Evolutionary conservation across 2,329 filamentous ascomycete genomes (phyloP).

Genomic region (Erysiphe pulchra): DNA sequence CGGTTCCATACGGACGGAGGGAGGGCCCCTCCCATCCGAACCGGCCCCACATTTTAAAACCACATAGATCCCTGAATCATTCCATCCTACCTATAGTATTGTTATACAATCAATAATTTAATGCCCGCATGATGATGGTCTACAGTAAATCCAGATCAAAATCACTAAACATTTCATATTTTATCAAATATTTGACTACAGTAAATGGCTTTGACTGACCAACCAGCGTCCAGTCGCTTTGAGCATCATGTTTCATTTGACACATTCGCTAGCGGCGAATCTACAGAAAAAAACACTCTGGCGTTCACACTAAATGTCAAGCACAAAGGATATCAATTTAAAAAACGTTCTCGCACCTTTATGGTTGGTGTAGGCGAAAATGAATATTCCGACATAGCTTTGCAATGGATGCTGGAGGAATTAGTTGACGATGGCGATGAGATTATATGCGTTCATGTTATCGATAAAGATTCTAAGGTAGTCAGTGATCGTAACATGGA

Average conservation of each 20-base stretch:
- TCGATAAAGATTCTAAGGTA: constrained; percentile 44
- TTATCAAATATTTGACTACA: no score
- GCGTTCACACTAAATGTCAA: constrained; percentile 46
- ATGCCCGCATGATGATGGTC: no score
- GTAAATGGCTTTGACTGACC: constrained; percentile 8
- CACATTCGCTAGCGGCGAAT: constrained; percentile 41
- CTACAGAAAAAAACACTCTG: constrained; percentile 27
- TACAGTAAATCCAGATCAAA: no score
- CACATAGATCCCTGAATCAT: no score
- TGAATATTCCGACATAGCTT: constrained; percentile 47
- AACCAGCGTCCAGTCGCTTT: constrained; percentile 23
- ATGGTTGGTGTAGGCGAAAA: constrained; percentile 50
- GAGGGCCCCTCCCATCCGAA: no score
- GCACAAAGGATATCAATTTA: constrained; percentile 44
- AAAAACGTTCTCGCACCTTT: constrained; percentile 41
- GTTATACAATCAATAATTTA: no score
- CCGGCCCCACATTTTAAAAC: no score
- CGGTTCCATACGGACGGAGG: no score
- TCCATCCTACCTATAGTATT: no score
- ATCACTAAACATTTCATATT: no score
- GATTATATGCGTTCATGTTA: constrained; percentile 44
- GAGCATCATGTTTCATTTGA: constrained; percentile 47
- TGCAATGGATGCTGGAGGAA: constrained; percentile 52
- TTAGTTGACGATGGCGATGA: constrained; percentile 56
- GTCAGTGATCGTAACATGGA: constrained; percentile 32